Base-by-base conservation (phyloP, 768 basidiomycete species). In the Mycena metata region DNA sequence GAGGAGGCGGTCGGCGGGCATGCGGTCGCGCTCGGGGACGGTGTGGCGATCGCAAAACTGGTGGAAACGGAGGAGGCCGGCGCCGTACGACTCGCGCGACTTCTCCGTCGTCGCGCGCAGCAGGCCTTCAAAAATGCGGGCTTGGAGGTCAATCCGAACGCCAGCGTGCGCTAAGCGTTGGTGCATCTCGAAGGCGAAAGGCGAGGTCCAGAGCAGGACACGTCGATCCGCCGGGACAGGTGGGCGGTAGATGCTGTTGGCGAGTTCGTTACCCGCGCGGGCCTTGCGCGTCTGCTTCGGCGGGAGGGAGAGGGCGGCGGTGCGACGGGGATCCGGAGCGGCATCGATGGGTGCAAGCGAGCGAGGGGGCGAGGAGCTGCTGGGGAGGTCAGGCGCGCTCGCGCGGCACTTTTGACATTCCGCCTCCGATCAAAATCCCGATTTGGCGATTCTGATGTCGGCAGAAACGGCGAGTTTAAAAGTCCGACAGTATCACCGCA, bases 61-160 rank as follows among this genome's bases (percentile, higher is more conserved):
- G 56, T 75, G 73, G 68, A 65, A 79, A 1, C 66, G 60, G 3
- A 73, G 65, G 0, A 78, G 70, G 19, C 78, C 78, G 0, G 77
- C 41, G 16, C 74, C 75, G 43, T 79, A 79, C 0, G 73, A 67
- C 12, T 47, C 60, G 30, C 30, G 30, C 6, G 30, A 30, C 30
- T 30, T 30, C 3, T 15, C 46, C 15, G 8, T 77, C 76, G 13
- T 43, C 47, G 2, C 46, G 36, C 1, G 51, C 62, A 60, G 11
- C 2, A 73, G 35, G 12, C 23, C 26, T 17, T 55, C 26, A 36
- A 35, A 51, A 2, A 55, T 33, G n/a, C n/a, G 8, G 2, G 6
- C 17, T n/a, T 57, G 49, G 33, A 35, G 21, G 35, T 39, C 21
- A 3, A 24, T 10, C 2, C 1, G 4, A 23, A 62, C 19, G 12